Conservation (phyloP, 305 asterid species). For the Fraxinus ornus region DNA sequence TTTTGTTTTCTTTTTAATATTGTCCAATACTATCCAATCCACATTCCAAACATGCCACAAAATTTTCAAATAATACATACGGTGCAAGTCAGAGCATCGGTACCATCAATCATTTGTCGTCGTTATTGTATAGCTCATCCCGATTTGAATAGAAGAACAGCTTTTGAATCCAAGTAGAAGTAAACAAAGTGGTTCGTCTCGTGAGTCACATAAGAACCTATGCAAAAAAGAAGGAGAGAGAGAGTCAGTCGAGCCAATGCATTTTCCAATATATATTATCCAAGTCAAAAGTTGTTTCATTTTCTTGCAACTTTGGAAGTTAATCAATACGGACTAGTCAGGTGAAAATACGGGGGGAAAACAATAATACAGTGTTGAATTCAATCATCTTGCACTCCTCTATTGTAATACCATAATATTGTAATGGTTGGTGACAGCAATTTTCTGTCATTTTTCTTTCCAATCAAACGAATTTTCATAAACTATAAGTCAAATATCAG, state of each 20-base stretch:
- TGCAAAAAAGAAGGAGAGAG: conserved; percentile 6
- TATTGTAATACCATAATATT: background rate
- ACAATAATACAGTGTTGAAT: background rate
- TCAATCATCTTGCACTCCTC: no score
- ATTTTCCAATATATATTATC: conserved; percentile 1
- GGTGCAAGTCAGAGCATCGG: conserved; percentile 26
- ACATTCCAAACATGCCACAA: conserved; percentile 25
- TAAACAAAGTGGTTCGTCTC: conserved; percentile 98
- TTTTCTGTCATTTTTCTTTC: background rate
- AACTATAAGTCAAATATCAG: background rate
- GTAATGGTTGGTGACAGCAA: background rate
- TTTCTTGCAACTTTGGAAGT: background rate
- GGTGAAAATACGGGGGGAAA: background rate
- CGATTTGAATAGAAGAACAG: conserved; percentile 88
- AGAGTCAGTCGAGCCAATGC: conserved; percentile 14
- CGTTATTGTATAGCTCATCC: conserved; percentile 55
- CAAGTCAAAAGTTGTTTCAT: background rate
- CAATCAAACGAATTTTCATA: background rate
- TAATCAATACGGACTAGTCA: background rate
- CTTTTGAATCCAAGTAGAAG: conserved; percentile 95
- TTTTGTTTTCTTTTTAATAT: background rate
- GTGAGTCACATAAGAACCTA: conserved; percentile 95
- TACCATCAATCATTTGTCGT: conserved; percentile 15
- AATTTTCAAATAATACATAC: conserved; percentile 50
- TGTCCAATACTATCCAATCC: background rate